Evolutionary conservation across 2,329 filamentous ascomycete genomes (phyloP).

Genomic region (Aspergillus sp.): DNA sequence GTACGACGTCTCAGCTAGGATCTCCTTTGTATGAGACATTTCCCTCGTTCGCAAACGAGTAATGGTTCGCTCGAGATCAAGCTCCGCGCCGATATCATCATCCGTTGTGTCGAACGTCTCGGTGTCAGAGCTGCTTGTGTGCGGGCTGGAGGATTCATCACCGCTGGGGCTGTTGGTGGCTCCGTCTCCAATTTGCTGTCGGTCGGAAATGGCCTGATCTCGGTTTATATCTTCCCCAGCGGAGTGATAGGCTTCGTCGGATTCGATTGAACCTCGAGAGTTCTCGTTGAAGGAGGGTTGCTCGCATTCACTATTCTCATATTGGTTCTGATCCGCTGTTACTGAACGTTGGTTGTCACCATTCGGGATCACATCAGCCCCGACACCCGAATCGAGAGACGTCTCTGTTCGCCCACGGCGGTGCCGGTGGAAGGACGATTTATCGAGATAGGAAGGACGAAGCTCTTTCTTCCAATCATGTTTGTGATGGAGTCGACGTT

Average conservation of each 20-base stretch:
- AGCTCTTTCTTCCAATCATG: conserved; percentile 3
- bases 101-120: neutral
- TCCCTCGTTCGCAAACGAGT: conserved; percentile 7
- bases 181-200: neutral
- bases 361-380: neutral
- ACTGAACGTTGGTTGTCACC: neutral
- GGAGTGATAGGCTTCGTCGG: conserved; percentile 6
- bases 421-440: neutral
- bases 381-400: conserved; percentile 3
- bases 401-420: neutral
- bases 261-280: neutral
- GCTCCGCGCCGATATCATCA: neutral
- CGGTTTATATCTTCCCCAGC: neutral
- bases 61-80: conserved; percentile 18
- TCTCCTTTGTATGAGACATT: conserved; percentile 4
- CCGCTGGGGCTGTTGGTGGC: neutral
- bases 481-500: neutral
- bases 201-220: neutral
- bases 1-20: conserved; percentile 59
- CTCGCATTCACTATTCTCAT: neutral
- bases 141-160: neutral
- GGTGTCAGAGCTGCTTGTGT: neutral
- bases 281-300: neutral
- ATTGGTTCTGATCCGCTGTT: neutral
- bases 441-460: neutral